Conservation (phyloP, 495 filamentous ascomycete species). For the Xylaria grammica region DNA sequence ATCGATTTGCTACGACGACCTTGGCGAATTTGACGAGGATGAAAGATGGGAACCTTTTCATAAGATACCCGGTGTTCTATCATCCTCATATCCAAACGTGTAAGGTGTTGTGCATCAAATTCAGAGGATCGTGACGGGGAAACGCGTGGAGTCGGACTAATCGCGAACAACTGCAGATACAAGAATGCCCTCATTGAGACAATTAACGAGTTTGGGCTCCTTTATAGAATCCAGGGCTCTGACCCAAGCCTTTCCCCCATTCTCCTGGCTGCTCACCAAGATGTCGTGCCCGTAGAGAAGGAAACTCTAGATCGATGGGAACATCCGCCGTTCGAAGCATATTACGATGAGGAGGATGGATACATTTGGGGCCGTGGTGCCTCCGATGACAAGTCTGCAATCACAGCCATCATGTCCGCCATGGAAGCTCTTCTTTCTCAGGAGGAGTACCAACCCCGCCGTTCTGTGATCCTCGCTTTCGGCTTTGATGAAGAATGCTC, state of each 20-base stretch:
- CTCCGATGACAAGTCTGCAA: constrained; percentile 66
- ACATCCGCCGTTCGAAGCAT: constrained; percentile 54
- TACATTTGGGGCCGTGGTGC: constrained; percentile 65
- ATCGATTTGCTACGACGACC: constrained; percentile 55
- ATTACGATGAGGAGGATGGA: constrained; percentile 60
- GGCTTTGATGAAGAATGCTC: constrained; percentile 68
- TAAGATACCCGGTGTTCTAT: constrained; percentile 46
- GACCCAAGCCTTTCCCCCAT: constrained; percentile 58
- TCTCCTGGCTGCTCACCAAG: constrained; percentile 68
- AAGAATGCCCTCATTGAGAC: constrained; percentile 47
- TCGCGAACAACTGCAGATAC: constrained; percentile 17
- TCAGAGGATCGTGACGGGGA: neutral
- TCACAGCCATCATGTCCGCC: constrained; percentile 61
- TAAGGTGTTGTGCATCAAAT: constrained; percentile 15
- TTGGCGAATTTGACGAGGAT: constrained; percentile 54
- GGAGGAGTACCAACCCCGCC: constrained; percentile 52
- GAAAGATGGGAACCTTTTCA: constrained; percentile 53
- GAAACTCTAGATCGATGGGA: constrained; percentile 60
- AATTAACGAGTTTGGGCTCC: constrained; percentile 63
- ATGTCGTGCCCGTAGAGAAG: constrained; percentile 54
- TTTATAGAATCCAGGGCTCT: constrained; percentile 62
- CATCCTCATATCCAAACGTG: constrained; percentile 47
- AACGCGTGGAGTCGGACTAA: neutral
- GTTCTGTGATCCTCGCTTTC: constrained; percentile 62
- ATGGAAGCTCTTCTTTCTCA: constrained; percentile 59